These are phyloP conservation scores for Ceratocystis papillata DNA, from an alignment of 2,329 filamentous ascomycete species.

Conservation along the genomic window DNA sequence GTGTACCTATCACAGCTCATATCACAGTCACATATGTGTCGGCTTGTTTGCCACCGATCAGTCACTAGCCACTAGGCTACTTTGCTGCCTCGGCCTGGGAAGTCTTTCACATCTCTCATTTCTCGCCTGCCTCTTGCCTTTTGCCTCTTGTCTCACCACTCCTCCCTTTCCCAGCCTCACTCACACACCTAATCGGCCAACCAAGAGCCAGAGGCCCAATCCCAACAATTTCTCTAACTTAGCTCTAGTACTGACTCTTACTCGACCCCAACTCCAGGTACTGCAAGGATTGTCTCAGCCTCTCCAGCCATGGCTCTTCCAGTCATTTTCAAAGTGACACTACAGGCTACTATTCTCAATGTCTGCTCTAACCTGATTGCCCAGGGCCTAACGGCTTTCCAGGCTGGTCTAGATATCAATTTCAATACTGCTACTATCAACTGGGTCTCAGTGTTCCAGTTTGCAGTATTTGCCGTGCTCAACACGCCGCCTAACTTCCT, in stretches of 20 bases:
- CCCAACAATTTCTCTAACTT: neutral
- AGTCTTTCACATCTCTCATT: too few relatives aligned
- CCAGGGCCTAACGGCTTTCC: conserved; percentile 56
- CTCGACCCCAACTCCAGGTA: neutral
- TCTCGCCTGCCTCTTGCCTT: too few relatives aligned
- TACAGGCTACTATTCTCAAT: conserved; percentile 56
- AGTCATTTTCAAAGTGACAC: conserved; percentile 48
- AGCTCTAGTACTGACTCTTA: neutral
- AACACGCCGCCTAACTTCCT: conserved; percentile 72
- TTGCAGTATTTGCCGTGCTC: conserved; percentile 61
- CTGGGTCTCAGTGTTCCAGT: conserved; percentile 60
- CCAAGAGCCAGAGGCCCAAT: too few relatives aligned
- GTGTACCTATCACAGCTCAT: neutral
- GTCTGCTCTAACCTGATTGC: conserved; percentile 62
- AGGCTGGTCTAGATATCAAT: conserved; percentile 28
- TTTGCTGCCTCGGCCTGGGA: too few relatives aligned
- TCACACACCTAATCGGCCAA: too few relatives aligned
- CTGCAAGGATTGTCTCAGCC: neutral
- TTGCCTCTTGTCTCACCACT: too few relatives aligned
- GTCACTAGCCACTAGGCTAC: too few relatives aligned
- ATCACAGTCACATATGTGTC: too few relatives aligned
- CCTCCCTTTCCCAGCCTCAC: too few relatives aligned
- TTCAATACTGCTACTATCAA: conserved; percentile 39
- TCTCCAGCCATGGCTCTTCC: conserved; percentile 29
- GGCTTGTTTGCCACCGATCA: too few relatives aligned